Evolutionary conservation across 2,329 filamentous ascomycete genomes (phyloP).

Genomic region (Pseudogymnoascus pannorum): DNA sequence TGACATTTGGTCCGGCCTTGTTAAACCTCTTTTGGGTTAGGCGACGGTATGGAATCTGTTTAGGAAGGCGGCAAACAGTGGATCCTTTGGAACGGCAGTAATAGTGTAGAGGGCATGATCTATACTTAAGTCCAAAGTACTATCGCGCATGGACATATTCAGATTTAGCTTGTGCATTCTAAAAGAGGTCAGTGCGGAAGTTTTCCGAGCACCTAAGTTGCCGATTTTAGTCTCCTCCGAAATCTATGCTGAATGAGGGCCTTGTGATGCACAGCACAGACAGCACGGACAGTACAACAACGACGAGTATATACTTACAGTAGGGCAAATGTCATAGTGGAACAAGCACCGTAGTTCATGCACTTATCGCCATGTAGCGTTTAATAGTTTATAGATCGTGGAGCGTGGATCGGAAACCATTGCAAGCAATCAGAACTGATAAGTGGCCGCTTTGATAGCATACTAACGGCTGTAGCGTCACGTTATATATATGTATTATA

Average conservation of each 20-base stretch:
- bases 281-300: not conserved
- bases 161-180: not conserved
- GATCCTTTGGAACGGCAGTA: not conserved
- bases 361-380: not conserved
- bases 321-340: not conserved
- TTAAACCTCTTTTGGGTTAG: not conserved
- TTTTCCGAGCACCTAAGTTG: not conserved
- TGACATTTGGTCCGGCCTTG: not conserved
- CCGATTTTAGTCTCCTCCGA: not conserved
- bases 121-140: not conserved
- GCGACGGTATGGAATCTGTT: not conserved
- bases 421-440: not conserved
- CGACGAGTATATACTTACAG: not conserved
- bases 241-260: not conserved
- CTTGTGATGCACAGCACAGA: conserved; percentile 1
- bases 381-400: not conserved
- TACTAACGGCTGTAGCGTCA: not conserved
- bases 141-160: not conserved
- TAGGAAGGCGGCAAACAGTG: not conserved
- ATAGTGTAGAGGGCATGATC: not conserved
- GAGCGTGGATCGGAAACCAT: not conserved
- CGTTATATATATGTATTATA: not conserved
- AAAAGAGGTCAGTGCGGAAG: not conserved
- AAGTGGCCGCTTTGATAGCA: too few relatives aligned
- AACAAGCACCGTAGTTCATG: not conserved